Percentiles rank a stretch among this genome's conserved stretches.
Conservation (phyloP, 2,329 filamentous ascomycete species). For the Myriosclerotinia duriaeana region DNA sequence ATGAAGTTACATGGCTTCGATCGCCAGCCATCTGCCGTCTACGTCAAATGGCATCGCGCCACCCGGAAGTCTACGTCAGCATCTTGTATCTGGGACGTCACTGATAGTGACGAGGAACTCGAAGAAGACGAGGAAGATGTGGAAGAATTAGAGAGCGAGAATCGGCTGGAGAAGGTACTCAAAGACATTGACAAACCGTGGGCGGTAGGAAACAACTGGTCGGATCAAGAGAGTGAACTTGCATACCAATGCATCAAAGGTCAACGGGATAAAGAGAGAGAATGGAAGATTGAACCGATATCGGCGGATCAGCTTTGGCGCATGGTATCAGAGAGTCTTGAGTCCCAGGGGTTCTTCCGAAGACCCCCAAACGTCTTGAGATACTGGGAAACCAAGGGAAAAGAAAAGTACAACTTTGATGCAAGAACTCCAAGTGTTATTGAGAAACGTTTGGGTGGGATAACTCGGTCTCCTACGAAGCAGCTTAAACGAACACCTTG, state of each 20-base stretch:
- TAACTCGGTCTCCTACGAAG: not conserved
- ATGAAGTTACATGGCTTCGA: not conserved
- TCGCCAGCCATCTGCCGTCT: not conserved
- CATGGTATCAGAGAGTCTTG: not conserved
- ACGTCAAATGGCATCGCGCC: not conserved
- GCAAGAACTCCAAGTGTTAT: not conserved
- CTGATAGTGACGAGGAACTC: not conserved
- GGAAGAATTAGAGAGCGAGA: not conserved
- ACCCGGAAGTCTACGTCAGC: not conserved
- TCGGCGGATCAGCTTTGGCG: conserved; percentile 6
- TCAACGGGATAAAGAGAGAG: conserved; percentile 8
- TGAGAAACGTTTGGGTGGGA: not conserved
- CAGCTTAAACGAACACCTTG: not conserved
- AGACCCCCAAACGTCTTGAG: not conserved
- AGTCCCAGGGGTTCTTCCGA: not conserved
- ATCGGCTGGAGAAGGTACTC: no score
- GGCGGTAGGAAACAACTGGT: conserved; percentile 6
- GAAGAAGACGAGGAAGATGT: not conserved
- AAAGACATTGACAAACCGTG: not conserved
- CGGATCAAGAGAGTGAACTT: conserved; percentile 6
- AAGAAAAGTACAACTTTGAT: conserved; percentile 8
- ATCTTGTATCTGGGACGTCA: not conserved
- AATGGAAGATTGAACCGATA: not conserved
- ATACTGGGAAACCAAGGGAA: conserved; percentile 13
- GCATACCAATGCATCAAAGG: conserved; percentile 12